phyloP scores from a whole-genome alignment of 768 basidiomycete genomes.

The Hysterangium stoloniferum region DNA sequence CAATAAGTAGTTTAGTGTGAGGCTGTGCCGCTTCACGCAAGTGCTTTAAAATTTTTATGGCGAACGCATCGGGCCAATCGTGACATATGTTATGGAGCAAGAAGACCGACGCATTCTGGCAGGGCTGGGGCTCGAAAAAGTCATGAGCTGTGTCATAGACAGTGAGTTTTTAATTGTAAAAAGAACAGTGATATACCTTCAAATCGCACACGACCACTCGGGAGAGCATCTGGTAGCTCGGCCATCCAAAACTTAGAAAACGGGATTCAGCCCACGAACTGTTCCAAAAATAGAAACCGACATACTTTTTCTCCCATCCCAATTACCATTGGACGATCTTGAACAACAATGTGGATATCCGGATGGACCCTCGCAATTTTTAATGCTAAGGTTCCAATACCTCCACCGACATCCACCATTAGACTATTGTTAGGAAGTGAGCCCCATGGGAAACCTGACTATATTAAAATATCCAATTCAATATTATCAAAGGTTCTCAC shows the following conservation, averaged over 20 bases:
- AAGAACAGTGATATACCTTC: background rate
- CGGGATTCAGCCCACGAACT: background rate
- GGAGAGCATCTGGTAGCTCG: constrained; percentile 4
- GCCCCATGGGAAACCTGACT: constrained; percentile 18
- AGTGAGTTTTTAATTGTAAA: background rate
- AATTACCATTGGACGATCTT: constrained; percentile 17
- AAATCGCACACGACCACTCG: background rate
- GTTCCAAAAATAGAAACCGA: constrained; percentile 7
- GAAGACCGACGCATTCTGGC: constrained; percentile 12
- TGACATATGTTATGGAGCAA: constrained; percentile 13
- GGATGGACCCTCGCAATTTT: constrained; percentile 10
- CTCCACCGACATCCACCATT: constrained; percentile 21
- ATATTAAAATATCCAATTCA: background rate
- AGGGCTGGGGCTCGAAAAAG: constrained; percentile 12
- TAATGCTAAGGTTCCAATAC: constrained; percentile 14
- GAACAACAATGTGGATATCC: constrained; percentile 14
- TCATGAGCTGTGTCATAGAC: constrained; percentile 2
- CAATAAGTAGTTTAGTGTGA: constrained; percentile 32
- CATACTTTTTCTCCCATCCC: no score
- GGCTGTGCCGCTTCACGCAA: constrained; percentile 15
- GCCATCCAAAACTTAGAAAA: constrained; percentile 1
- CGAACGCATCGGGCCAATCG: constrained; percentile 14
- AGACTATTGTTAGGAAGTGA: constrained; percentile 12
- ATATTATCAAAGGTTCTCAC: constrained; percentile 11
- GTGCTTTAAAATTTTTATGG: constrained; percentile 10